Conservation (phyloP, 352 stramenopile species). For the Pythium myriotylum region DNA sequence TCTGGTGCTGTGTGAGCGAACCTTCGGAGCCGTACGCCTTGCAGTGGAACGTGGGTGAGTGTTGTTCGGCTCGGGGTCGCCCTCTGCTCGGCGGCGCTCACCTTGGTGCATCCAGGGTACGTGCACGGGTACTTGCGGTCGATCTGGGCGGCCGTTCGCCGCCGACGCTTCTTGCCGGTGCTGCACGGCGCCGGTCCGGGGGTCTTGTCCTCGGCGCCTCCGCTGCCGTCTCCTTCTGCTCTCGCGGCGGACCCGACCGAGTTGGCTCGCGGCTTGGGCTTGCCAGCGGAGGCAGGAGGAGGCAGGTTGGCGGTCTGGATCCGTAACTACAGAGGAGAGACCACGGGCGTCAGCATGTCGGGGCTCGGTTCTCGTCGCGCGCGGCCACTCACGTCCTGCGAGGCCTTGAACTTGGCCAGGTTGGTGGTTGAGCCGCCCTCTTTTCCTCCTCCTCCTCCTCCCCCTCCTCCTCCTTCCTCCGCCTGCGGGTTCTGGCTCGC, state of each 20-base stretch:
- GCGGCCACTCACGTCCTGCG: constrained; percentile 45
- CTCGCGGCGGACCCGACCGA: constrained; percentile 23
- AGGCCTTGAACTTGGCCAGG: constrained; percentile 56
- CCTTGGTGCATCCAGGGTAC: constrained; percentile 64
- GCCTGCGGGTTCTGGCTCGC: neutral
- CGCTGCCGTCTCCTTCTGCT: constrained; percentile 5
- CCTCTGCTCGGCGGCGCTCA: constrained; percentile 16
- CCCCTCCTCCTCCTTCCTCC: constrained; percentile 1
- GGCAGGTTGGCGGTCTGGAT: constrained; percentile 58
- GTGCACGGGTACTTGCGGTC: constrained; percentile 79
- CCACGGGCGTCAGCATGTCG: constrained; percentile 7
- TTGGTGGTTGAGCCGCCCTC: constrained; percentile 21
- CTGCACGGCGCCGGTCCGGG: constrained; percentile 36
- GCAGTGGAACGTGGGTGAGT: neutral
- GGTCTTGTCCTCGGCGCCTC: constrained; percentile 29
- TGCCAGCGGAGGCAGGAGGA: constrained; percentile 3
- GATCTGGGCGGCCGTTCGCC: constrained; percentile 76
- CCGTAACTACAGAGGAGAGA: constrained; percentile 38
- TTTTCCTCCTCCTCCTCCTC: neutral
- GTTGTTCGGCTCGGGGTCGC: neutral
- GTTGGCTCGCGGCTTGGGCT: constrained; percentile 26
- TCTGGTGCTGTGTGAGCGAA: constrained; percentile 78
- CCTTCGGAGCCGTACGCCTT: constrained; percentile 83
- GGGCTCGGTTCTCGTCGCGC: constrained; percentile 1
- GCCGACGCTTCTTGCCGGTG: constrained; percentile 71